Conservation (phyloP, 2,329 filamentous ascomycete species). For the Camptophora hylomeconis region DNA sequence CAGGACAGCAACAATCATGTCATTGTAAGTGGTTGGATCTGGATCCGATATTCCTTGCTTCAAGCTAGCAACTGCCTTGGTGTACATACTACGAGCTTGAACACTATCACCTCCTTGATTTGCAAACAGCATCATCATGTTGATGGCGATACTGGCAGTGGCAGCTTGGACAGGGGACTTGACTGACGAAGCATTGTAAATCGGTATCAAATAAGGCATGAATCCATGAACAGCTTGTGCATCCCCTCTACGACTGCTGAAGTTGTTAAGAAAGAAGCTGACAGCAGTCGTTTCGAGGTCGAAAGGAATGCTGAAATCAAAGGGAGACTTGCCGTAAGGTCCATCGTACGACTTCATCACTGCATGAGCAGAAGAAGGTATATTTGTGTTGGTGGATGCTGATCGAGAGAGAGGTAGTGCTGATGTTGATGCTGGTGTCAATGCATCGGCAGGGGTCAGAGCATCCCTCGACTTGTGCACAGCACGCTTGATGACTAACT, state of each 20-base stretch:
- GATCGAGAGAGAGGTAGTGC: too few species aligned
- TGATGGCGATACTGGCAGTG: conserved; percentile 15
- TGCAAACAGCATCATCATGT: conserved; percentile 16
- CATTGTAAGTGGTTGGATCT: conserved; percentile 9
- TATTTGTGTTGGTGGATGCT: neutral
- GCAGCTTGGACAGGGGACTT: conserved; percentile 14
- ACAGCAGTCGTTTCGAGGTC: too few species aligned
- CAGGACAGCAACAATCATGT: conserved; percentile 16
- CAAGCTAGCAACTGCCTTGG: conserved; percentile 11
- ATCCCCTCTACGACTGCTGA: conserved; percentile 5
- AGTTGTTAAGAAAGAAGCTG: too few species aligned
- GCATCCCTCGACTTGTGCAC: too few species aligned
- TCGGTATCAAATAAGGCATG: conserved; percentile 12
- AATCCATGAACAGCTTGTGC: conserved; percentile 11
- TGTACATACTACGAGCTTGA: conserved; percentile 11
- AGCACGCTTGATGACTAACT: neutral
- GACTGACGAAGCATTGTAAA: conserved; percentile 8
- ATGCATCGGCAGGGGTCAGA: too few species aligned
- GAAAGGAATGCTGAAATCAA: too few species aligned
- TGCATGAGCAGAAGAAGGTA: too few species aligned
- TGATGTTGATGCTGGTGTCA: too few species aligned
- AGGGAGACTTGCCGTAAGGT: neutral
- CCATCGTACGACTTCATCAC: neutral
- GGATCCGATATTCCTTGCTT: conserved; percentile 12
- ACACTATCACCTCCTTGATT: conserved; percentile 10